Evolutionary conservation across 1,284 basidiomycete genomes (phyloP).

Genomic region (Meripilus lineatus): DNA sequence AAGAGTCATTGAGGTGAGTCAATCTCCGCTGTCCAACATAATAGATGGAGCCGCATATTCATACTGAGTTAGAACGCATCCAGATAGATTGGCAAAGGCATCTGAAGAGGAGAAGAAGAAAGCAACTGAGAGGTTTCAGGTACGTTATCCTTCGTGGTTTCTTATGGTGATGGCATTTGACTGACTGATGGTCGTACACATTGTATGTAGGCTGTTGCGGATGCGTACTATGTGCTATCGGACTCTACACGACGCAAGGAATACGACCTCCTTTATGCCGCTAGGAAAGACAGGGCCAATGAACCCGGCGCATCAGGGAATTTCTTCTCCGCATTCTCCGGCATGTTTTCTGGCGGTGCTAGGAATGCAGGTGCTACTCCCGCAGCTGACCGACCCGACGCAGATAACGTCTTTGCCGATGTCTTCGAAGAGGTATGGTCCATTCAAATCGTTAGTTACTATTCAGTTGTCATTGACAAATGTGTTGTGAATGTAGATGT

Average conservation of each 20-base stretch:
- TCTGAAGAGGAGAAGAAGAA: constrained; percentile 63
- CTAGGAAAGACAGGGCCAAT: constrained; percentile 44
- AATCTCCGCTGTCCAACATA: background rate
- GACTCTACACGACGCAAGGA: constrained; percentile 75
- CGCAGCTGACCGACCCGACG: constrained; percentile 54
- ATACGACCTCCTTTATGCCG: constrained; percentile 71
- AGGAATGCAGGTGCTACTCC: constrained; percentile 27
- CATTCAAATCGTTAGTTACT: constrained; percentile 1
- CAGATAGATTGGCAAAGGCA: constrained; percentile 81
- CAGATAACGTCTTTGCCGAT: constrained; percentile 80
- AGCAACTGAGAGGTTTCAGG: constrained; percentile 83
- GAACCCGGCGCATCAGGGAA: constrained; percentile 65
- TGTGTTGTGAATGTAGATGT: constrained; percentile 42
- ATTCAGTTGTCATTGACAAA: background rate
- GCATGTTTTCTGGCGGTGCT: constrained; percentile 51
- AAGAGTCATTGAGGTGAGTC: constrained; percentile 60
- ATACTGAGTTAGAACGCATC: constrained; percentile 65
- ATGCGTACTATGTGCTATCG: constrained; percentile 95
- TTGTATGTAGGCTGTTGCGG: constrained; percentile 72
- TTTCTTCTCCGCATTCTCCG: constrained; percentile 78
- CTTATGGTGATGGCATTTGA: background rate
- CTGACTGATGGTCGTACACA: background rate
- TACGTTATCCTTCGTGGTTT: no score
- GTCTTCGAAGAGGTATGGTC: constrained; percentile 81
- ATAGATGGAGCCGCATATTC: constrained; percentile 3